Base-by-base conservation (phyloP, 1,139 yeast genomes). In the Suhomyces kunorum region DNA sequence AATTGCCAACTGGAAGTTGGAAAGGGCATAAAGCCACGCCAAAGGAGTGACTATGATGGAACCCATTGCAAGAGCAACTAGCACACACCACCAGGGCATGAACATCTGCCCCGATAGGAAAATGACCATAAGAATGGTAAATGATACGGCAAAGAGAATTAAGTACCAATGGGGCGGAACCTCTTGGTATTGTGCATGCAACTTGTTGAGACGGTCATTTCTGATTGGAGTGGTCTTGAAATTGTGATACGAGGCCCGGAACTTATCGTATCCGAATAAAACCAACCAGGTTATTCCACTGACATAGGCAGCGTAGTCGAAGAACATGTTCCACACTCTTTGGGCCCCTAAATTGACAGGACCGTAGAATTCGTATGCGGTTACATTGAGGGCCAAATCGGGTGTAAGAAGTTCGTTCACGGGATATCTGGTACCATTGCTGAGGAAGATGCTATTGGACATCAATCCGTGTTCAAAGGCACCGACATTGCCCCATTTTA, bases 1-100 rank as follows among this genome's bases (percentile, higher is more conserved):
- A 20, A 74, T 69, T 1, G 79, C 76, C 25, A 75, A 56, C 47
- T 75, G 80, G 52, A 75, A 75, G 48, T 74, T 75, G 9, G 79
- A 71, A 17, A 71, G 56, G 0, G 80, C 80, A 46, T 72, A 75
- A 7, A 75, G 54, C 71, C 78, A 75, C 27, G 75, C 66, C 49
- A 75, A 61, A 1, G 80, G 80, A 0, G 72, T 66, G 16, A 75
- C 77, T 23, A 74, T 73, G 3, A 73, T 45, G 0, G 70, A 58
- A 0, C 80, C 80, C 47, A 73, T 56, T 3, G 49, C 41, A 20
- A 75, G 53, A 0, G 74, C 80, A 8, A 74, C 66, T 2, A 74
- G 32, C 39, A 71, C 69, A 23, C 76, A 64, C 71, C 74, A 71
- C 76, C 73, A 72, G 24, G 68, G 78, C 74, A 75, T 71, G 49